phyloP scores from a whole-genome alignment of 352 stramenopile genomes.

The Pythium monospermum region DNA sequence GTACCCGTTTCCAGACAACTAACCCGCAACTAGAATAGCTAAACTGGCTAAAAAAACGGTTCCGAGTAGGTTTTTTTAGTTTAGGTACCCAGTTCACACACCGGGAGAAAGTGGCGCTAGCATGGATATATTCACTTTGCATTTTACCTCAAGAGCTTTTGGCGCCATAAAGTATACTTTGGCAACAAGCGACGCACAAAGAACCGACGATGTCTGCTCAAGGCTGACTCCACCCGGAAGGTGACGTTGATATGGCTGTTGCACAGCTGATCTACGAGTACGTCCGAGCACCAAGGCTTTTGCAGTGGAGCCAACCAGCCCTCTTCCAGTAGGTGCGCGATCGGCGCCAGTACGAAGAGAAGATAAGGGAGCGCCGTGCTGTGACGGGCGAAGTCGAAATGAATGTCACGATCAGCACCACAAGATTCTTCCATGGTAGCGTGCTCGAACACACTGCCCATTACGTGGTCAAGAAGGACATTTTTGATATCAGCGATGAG shows the following conservation, averaged over 20 bases:
- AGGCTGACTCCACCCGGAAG: too few species aligned
- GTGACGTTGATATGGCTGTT: slow-evolving; percentile 1
- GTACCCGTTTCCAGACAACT: too few species aligned
- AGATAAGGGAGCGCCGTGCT: background rate
- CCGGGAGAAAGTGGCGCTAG: too few species aligned
- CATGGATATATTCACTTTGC: background rate
- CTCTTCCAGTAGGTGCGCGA: background rate
- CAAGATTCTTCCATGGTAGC: background rate
- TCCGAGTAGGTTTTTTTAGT: too few species aligned
- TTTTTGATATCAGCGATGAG: slow-evolving; percentile 10
- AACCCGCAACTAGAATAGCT: too few species aligned
- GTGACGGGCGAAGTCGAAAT: background rate
- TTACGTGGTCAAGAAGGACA: slow-evolving; percentile 18
- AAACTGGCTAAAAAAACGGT: too few species aligned
- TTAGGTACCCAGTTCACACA: too few species aligned
- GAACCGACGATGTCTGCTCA: too few species aligned
- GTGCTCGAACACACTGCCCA: slow-evolving; percentile 11
- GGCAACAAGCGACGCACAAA: too few species aligned
- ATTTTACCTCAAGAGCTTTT: background rate
- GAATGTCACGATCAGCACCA: background rate
- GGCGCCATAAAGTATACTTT: background rate
- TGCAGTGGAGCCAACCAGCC: background rate
- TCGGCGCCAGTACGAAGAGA: slow-evolving; percentile 4
- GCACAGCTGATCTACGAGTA: background rate
- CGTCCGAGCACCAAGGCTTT: background rate